Base-by-base conservation (phyloP, 2,329 filamentous ascomycete species). In the Colletotrichum horii region DNA sequence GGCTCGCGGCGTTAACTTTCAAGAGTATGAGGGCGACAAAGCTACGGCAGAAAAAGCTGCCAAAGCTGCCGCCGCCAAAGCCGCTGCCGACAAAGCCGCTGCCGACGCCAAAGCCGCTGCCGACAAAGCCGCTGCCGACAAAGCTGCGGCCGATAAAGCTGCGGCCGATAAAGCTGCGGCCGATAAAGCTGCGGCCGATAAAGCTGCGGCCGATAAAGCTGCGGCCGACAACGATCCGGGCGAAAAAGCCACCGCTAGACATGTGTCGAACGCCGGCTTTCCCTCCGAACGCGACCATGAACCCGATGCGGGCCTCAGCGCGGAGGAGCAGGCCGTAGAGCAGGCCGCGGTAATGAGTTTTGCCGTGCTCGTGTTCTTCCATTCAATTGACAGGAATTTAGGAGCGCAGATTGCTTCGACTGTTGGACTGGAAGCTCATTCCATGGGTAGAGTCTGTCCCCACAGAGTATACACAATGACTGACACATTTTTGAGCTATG, bases 391-490 rank as follows among this genome's bases (percentile, higher is more conserved):
- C 28, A n/a, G 16, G 14, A 22, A 4, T 16, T 4, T 19, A 74
- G 71, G 71, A 74, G 15, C 71, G 34, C 0, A 74, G 36, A 4
- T 19, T 74, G 9, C 15, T 74, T 3, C 56, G 34, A 34, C 58
- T 48, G 6, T 60, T 74, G 9, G 71, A 74, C 67, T 58, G 38
- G 43, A 65, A 9, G 4, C 60, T 74, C 11, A 74, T 74, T 15
- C 71, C 71, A 65, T 74, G 71, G 71, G 71, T 74, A 36, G 4
- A 26, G 8, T 1, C 11, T n/a, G 4, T 26, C 26, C 12, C n/a
- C 28, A 15, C 12, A 12, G 8, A 15, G 8, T 15, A 15, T 9
- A 14, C 28, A 16, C 26, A 14, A 24, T 58, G 55, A 4, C 58
- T 62, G 12, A 62, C 26, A 22, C 16, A 22, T 22, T 34, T 24